Evolutionary conservation across 2,329 filamentous ascomycete species (phyloP).

Genomic region (Fusarium mangiferae): DNA sequence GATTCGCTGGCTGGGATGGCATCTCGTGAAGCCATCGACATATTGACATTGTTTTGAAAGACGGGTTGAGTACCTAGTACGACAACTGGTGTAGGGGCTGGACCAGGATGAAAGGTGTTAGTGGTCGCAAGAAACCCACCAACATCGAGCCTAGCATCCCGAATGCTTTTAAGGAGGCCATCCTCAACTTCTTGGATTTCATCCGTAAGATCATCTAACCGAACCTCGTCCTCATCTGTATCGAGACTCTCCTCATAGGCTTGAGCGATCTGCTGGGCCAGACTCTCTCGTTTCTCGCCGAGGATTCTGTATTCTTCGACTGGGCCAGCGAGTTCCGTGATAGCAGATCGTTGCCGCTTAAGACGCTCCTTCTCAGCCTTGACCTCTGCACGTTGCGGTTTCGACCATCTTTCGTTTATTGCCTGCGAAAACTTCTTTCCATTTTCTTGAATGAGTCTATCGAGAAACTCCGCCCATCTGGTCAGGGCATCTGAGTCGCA

Average conservation of each 20-base stretch:
- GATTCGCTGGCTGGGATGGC: conserved; percentile 46
- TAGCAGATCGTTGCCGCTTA: conserved; percentile 56
- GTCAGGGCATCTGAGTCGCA: conserved; percentile 48
- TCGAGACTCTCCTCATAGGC: conserved; percentile 63
- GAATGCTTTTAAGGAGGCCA: conserved; percentile 53
- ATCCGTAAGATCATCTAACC: conserved; percentile 60
- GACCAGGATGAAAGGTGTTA: conserved; percentile 18
- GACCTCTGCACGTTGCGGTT: conserved; percentile 57
- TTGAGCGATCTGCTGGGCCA: conserved; percentile 59
- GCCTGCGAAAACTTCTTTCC: conserved; percentile 59
- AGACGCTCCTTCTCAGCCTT: conserved; percentile 62
- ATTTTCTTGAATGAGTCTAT: conserved; percentile 58
- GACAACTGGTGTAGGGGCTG: conserved; percentile 38
- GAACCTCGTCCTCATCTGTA: conserved; percentile 62
- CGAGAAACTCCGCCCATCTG: conserved; percentile 52
- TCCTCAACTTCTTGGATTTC: conserved; percentile 57
- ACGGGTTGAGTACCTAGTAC: conserved; percentile 59
- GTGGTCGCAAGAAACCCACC: conserved; percentile 50
- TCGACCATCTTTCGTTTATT: conserved; percentile 58
- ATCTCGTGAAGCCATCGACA: conserved; percentile 50
- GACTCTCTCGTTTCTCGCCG: conserved; percentile 55
- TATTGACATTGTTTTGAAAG: conserved; percentile 45
- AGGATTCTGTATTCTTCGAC: conserved; percentile 56
- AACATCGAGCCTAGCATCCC: conserved; percentile 59
- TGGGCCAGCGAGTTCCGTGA: conserved; percentile 55